Conservation (phyloP, 2,329 filamentous ascomycete genomes). For the Sodiomyces alkalinus region DNA sequence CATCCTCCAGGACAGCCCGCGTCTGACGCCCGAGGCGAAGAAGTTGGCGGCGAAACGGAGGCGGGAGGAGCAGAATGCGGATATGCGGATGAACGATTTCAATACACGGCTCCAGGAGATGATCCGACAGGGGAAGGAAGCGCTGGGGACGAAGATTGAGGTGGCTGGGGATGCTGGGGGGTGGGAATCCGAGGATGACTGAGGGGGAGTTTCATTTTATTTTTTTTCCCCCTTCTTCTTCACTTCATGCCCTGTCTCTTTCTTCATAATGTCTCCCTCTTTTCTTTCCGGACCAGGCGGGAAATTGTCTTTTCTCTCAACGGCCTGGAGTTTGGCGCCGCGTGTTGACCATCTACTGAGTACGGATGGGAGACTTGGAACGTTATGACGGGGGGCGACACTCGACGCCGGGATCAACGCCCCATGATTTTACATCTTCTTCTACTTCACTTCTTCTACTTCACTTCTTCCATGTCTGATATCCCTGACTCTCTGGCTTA, state of each 20-base stretch:
- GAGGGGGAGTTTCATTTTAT: constrained; percentile 3
- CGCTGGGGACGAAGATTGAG: constrained; percentile 60
- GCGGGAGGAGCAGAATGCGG: constrained; percentile 61
- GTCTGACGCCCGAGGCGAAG: constrained; percentile 51
- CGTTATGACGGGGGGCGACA: no score
- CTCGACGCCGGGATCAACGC: no score
- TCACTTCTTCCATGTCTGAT: no score
- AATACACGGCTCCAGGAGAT: constrained; percentile 69
- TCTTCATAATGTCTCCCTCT: no score
- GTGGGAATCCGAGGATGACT: constrained; percentile 25
- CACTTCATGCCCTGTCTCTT: not conserved
- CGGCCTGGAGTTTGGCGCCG: no score
- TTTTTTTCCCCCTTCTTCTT: not conserved
- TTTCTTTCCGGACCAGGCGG: no score
- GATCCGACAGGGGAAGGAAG: constrained; percentile 79
- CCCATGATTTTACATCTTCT: no score
- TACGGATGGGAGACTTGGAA: no score
- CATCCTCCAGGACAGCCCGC: constrained; percentile 24
- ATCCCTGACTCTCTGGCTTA: no score
- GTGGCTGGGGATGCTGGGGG: constrained; percentile 31
- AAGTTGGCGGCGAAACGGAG: constrained; percentile 56
- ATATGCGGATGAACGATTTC: constrained; percentile 64
- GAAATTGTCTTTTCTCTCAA: no score
- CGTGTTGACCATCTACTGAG: no score
- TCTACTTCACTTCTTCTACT: no score